A percentile compares a stretch with the other conserved stretches of the same genome.
These are phyloP conservation scores for Glonium stellatum DNA, from an alignment of 495 filamentous ascomycete species.

Conservation along the genomic window DNA sequence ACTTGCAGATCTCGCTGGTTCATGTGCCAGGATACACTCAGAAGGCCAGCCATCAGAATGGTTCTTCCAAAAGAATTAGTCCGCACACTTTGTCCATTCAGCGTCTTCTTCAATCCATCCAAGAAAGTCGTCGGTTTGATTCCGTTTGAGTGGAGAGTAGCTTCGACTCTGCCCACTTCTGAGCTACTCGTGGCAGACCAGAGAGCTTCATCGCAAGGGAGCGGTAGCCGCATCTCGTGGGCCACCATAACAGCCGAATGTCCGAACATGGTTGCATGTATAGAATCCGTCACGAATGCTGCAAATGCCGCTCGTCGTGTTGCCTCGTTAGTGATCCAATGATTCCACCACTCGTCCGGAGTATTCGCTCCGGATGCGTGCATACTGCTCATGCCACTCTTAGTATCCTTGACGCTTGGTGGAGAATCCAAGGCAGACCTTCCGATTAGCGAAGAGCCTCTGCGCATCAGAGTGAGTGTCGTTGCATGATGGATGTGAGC, in stretches of 20 bases:
- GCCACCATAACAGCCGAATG: slow-evolving; percentile 97
- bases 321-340: slow-evolving; percentile 93
- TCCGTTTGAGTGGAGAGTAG: slow-evolving; percentile 71
- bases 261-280: slow-evolving; percentile 96
- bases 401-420: slow-evolving; percentile 59
- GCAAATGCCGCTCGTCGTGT: slow-evolving; percentile 87
- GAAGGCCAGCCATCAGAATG: slow-evolving; percentile 86
- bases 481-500: slow-evolving; percentile 97
- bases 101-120: slow-evolving; percentile 82
- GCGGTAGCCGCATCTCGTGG: slow-evolving; percentile 84
- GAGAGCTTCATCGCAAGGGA: slow-evolving; percentile 88
- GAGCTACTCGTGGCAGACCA: slow-evolving; percentile 88
- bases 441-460: slow-evolving; percentile 88
- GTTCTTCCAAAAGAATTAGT: slow-evolving; percentile 95
- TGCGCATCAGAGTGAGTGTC: slow-evolving; percentile 88
- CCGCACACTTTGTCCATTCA: slow-evolving; percentile 78
- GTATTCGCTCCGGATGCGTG: slow-evolving; percentile 44
- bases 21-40: slow-evolving; percentile 96
- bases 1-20: slow-evolving; percentile 95
- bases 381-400: slow-evolving; percentile 37
- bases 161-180: slow-evolving; percentile 83
- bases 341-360: slow-evolving; percentile 88
- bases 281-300: slow-evolving; percentile 92
- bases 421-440: slow-evolving; percentile 81
- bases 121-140: slow-evolving; percentile 83